Evolutionary conservation across 2,329 filamentous ascomycete species (phyloP), one percentile per base, ranked within the genome.

Genomic region (Ascochyta fabae): DNA sequence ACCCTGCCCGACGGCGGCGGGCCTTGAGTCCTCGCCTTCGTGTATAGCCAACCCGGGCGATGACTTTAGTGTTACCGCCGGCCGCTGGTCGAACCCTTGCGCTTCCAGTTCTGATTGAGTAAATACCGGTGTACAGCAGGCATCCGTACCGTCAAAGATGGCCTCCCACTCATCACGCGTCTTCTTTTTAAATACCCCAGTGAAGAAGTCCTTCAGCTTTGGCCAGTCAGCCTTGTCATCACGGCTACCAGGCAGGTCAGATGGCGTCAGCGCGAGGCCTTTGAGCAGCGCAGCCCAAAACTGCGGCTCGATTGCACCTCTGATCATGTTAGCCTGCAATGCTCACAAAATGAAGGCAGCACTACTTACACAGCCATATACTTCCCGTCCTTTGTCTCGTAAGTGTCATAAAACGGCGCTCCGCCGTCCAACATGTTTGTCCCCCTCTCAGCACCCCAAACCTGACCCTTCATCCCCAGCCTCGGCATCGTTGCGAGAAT

Each of bases 101-200:
- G 72, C 61, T 67, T 91, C 85, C 39, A 96, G 79, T 76, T 96
- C 92, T 0, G 65, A 69, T 62, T 92, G 90, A 31, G 87, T 87
- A 38, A 96, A 79, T 1, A 98, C 90, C 0, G 94, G 94, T n/a
- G 91, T 92, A 60, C 89, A 92, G 74, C 94, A 98, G 1, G 94
- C 94, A 77, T 98, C 94, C 0, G 90, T 95, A 10, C 90, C 91
- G 72, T 96, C 91, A 72, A 97, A 98, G 6, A 96, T 79, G 3
- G 58, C 72, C 76, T 96, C 94, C 94, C 94, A 98, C 72, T 96
- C 88, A 0, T 76, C 71, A 31, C 93, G 83, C 4, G 88, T 89
- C 77, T 87, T 91, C 40, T 79, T 75, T 72, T 82, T 85, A 75
- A 98, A 97, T 0, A 79, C 80, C 3, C 71, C 71, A 3, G 82